These are phyloP conservation scores for Colletotrichum acutatum DNA, from an alignment of 2,329 filamentous ascomycete species.

Conservation along the genomic window DNA sequence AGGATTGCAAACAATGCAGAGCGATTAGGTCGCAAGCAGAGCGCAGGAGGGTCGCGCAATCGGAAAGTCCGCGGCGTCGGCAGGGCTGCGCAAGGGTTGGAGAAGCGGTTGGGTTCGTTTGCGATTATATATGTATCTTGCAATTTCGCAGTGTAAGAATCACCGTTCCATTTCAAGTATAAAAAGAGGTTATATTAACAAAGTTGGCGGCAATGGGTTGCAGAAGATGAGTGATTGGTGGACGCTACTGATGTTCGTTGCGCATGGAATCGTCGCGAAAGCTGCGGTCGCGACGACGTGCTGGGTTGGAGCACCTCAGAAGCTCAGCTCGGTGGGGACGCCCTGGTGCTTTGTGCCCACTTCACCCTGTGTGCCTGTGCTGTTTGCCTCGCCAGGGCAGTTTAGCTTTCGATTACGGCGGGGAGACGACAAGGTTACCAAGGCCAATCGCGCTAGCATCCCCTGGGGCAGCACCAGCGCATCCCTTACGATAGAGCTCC, in stretches of 20 bases:
- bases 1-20: not conserved
- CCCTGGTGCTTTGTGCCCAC: not conserved
- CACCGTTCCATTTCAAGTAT: not conserved
- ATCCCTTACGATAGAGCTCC: not conserved
- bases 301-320: conserved; percentile 17
- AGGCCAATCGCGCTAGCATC: not conserved
- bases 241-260: not conserved
- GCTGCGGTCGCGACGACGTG: conserved; percentile 32
- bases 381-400: not conserved
- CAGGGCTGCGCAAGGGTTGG: not conserved
- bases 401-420: conserved; percentile 2
- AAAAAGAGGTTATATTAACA: not conserved
- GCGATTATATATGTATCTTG: not conserved
- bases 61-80: not conserved
- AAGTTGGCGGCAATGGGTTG: not conserved
- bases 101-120: not conserved
- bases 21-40: not conserved
- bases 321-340: conserved; percentile 2
- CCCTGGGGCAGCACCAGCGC: not conserved
- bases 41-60: not conserved
- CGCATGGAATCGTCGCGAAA: conserved; percentile 16
- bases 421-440: conserved; percentile 2
- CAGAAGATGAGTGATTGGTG: not conserved
- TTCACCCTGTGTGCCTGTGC: not conserved
- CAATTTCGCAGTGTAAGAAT: not conserved